A percentile compares a stretch with the other conserved stretches of the same genome.
Conservation (phyloP, 2,329 filamentous ascomycete species). For the Ophiognomonia clavigignenti-juglandacearum region DNA sequence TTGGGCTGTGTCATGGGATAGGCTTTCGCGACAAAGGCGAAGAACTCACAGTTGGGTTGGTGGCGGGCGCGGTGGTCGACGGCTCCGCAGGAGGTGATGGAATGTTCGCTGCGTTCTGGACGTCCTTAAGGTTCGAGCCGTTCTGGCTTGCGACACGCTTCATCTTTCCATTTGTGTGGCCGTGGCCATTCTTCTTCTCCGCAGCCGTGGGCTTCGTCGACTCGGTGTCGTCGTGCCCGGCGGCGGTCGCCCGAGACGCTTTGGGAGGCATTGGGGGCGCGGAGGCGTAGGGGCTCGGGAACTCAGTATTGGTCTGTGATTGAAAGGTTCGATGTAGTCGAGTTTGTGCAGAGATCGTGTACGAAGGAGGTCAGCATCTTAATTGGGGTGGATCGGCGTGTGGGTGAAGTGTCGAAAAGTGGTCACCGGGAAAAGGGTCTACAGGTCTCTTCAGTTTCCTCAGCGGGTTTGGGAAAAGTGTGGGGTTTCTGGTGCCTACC, state of each 20-base stretch:
- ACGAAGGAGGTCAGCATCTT: not conserved
- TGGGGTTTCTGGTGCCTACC: too few relatives aligned
- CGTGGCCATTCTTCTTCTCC: constrained; percentile 41
- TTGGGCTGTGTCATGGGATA: too few relatives aligned
- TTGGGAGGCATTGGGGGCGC: constrained; percentile 25
- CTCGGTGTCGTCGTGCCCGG: constrained; percentile 38
- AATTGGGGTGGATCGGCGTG: not conserved
- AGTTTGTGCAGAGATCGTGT: not conserved
- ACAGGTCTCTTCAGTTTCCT: not conserved
- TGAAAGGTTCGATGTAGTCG: not conserved
- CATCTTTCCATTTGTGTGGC: constrained; percentile 46
- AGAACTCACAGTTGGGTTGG: constrained; percentile 13
- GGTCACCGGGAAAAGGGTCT: not conserved
- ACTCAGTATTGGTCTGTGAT: not conserved
- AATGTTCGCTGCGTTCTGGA: constrained; percentile 31
- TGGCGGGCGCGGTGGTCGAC: constrained; percentile 7
- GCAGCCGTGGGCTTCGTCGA: constrained; percentile 29
- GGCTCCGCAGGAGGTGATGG: constrained; percentile 23
- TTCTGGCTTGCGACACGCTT: constrained; percentile 50
- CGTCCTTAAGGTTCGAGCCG: constrained; percentile 42
- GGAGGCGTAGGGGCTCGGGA: not conserved
- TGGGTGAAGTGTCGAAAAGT: not conserved
- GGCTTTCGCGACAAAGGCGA: not conserved
- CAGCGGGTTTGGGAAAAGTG: constrained; percentile 1
- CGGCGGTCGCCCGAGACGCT: constrained; percentile 31